Base-by-base conservation (phyloP, 1,284 basidiomycete genomes). In the Fomitopsis schrenkii region DNA sequence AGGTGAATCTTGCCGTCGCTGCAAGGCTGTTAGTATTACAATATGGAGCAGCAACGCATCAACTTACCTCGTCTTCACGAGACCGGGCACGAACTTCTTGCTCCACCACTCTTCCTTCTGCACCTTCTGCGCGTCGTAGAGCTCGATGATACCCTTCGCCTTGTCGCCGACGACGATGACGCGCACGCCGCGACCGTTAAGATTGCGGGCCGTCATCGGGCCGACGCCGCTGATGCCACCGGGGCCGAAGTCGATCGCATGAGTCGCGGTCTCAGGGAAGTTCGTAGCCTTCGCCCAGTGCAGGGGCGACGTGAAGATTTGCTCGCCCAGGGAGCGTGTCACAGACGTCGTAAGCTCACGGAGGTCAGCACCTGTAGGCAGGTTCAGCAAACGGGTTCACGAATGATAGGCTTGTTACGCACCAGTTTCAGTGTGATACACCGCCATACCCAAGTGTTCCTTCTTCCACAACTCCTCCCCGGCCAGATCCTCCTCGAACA, bases 171-270 rank as follows among this genome's bases (percentile, higher is more conserved):
- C 82, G 65, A 96, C 86, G 64, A 98, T 83, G 59, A 96, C 87
- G 57, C 94, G 88, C 46, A 98, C 88, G 59, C 97, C 97, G 46
- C 94, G 90, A 26, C 97, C 97, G 71, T 97, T 95, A 54, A 96
- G 81, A 76, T 95, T 96, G 67, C 93, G 88, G 7, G 91, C 87
- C 40, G 95, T 96, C 57, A 98, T 82, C 59, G 91, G 89, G 55
- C 96, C 96, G 69, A 98, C 97, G 54, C 97, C 97, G 67, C 91
- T 94, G 62, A 93, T 74, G 36, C 96, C 96, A 65, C 97, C 97
- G 1, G 97, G 94, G 62, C 97, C 97, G 72, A 99, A 98, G 77
- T 98, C 97, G 68, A 99, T 79, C 6, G 94, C 91, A 75, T 99
- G 97, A 4, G 97, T 98, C 0, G 95, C 94, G 9, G 88, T 84